A percentile compares a stretch with the other conserved stretches of the same genome.
phyloP scores from a whole-genome alignment of 495 filamentous ascomycete species.

The Penicillium lagena region DNA sequence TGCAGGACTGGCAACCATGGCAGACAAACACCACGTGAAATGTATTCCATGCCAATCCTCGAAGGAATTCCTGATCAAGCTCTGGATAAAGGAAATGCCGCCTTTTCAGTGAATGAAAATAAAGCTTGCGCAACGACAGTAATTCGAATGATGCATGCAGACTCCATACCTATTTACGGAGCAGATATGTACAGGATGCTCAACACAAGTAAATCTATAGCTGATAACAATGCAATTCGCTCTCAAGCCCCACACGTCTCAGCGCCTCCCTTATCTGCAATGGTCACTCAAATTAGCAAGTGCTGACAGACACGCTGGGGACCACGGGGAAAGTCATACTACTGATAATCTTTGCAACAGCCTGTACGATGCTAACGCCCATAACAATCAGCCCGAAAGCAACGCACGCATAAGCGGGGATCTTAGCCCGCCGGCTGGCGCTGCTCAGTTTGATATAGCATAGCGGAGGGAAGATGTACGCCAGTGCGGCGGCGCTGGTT shows the following conservation, averaged over 20 bases:
- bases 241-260: slow-evolving; percentile 6
- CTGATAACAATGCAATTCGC: background rate
- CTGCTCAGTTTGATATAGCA: slow-evolving; percentile 91
- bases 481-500: slow-evolving; percentile 86
- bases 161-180: too few relatives aligned
- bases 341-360: slow-evolving; percentile 56
- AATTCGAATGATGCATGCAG: too few relatives aligned
- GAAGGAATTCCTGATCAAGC: too few relatives aligned
- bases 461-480: slow-evolving; percentile 90
- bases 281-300: background rate
- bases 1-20: too few relatives aligned
- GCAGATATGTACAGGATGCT: too few relatives aligned
- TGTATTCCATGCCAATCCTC: too few relatives aligned
- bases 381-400: slow-evolving; percentile 79
- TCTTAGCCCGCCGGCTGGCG: slow-evolving; percentile 60
- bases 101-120: too few relatives aligned
- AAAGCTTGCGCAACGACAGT: too few relatives aligned
- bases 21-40: too few relatives aligned
- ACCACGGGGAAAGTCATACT: slow-evolving; percentile 21
- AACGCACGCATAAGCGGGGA: slow-evolving; percentile 60
- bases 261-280: slow-evolving; percentile 8
- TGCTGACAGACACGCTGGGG: background rate
- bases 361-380: slow-evolving; percentile 73
- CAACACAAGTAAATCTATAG: background rate
- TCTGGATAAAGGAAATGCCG: too few relatives aligned